phyloP scores from a whole-genome alignment of 2,329 filamentous ascomycete species.

The Talaromyces sp. region DNA sequence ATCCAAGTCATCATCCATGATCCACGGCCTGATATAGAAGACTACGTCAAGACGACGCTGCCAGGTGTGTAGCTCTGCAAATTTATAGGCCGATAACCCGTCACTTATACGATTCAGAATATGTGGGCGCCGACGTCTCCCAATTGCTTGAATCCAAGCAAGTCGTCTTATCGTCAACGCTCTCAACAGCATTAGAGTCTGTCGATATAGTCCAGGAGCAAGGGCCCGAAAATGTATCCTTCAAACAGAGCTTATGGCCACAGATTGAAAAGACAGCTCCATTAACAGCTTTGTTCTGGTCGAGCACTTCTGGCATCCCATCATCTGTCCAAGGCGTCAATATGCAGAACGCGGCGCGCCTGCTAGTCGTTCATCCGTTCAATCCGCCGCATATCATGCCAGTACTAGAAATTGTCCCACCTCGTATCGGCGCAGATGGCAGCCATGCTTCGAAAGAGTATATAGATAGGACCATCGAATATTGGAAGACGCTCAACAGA shows the following conservation, averaged over 20 bases:
- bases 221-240: constrained; percentile 49
- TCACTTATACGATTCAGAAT: constrained; percentile 1
- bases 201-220: constrained; percentile 57
- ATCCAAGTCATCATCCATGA: constrained; percentile 41
- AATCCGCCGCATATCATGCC: constrained; percentile 61
- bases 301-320: constrained; percentile 54
- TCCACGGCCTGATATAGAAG: constrained; percentile 44
- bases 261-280: constrained; percentile 46
- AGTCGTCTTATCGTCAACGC: constrained; percentile 34
- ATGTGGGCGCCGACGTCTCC: neutral
- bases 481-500: constrained; percentile 42
- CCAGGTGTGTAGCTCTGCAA: constrained; percentile 21
- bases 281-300: constrained; percentile 49
- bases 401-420: constrained; percentile 54
- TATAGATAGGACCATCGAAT: constrained; percentile 40
- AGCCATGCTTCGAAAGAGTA: constrained; percentile 16
- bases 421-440: constrained; percentile 34
- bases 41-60: constrained; percentile 42
- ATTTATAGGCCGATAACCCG: too few relatives aligned
- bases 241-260: constrained; percentile 51
- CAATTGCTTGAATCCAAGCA: constrained; percentile 14
- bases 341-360: constrained; percentile 41
- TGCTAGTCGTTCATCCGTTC: constrained; percentile 57
- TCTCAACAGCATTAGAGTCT: constrained; percentile 39
- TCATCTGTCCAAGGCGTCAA: constrained; percentile 45